Evolutionary conservation across 2,329 filamentous ascomycete genomes (phyloP), one percentile per base, ranked within the genome.

Genomic region (Xylaria sp.): DNA sequence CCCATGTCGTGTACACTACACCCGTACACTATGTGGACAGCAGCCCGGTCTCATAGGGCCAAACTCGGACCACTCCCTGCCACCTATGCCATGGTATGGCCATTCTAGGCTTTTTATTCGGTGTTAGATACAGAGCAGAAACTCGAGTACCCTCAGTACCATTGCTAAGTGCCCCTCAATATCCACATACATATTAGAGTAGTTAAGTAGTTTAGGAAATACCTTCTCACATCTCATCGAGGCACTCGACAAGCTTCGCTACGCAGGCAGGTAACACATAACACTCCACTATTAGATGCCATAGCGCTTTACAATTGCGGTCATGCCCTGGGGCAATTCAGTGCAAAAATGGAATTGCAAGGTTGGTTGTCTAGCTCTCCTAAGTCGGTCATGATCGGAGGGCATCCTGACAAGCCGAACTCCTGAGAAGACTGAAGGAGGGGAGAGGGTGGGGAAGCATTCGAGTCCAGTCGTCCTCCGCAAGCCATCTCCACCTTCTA

Each of bases 1-100:
- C 75, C 74, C 67, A 66, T 69, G 58, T 73, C 49, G 28, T 58
- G 62, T 58, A 57, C 56, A 51, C 62, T 57, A 49, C 48, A 55
- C 52, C 48, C 48, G 54, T 57, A 49, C 43, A 48, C 62, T 71
- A 74, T 77, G 73, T 75, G 71, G 70, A 63, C 72, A 71, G 74
- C 72, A 74, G 73, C 73, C 73, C 72, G 75, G 72, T 76, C 69
- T 78, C 75, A 78, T 78, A 78, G 76, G 77, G 74, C 74, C 73
- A 73, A 36, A 76, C 73, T 74, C 61, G 74, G 73, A 66, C 73
- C 76, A 77, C 75, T 75, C 68, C 72, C 72, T 76, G 73, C 71
- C 73, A 74, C 74, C 74, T 70, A 71, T 75, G 72, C 72, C 74
- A 74, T 71, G 72, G 75, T 71, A 75, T 72, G 72, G 58, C 66